Percentiles rank a stretch among this genome's conserved stretches.
These are phyloP conservation scores for Zygosaccharomyces gambellarensis DNA, from an alignment of 805 yeast genomes.

Conservation along the genomic window DNA sequence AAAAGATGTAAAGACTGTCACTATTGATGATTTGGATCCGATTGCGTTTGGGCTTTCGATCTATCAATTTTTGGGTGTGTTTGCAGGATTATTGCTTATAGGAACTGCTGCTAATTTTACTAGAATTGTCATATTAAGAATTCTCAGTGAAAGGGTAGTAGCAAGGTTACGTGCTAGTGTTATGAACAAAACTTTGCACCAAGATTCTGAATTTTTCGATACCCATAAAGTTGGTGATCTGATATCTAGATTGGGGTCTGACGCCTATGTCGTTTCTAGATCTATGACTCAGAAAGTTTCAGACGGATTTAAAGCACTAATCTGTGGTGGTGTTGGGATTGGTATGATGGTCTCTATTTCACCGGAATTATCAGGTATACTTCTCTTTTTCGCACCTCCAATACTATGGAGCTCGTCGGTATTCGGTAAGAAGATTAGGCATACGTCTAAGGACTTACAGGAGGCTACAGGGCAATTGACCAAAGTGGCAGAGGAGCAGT, in stretches of 20 bases:
- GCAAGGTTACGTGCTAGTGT: slow-evolving; percentile 76
- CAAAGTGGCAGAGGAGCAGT: slow-evolving; percentile 87
- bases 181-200: slow-evolving; percentile 71
- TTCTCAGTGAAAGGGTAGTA: slow-evolving; percentile 81
- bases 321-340: slow-evolving; percentile 80
- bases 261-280: slow-evolving; percentile 82
- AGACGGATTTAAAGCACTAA: slow-evolving; percentile 80
- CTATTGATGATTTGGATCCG: slow-evolving; percentile 30
- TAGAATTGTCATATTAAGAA: slow-evolving; percentile 46
- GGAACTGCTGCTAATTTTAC: slow-evolving; percentile 74
- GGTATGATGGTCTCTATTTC: slow-evolving; percentile 89
- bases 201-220: slow-evolving; percentile 91
- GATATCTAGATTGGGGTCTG: slow-evolving; percentile 83
- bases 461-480: slow-evolving; percentile 83
- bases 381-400: slow-evolving; percentile 78
- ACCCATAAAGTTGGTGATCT: slow-evolving; percentile 92
- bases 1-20: slow-evolving; percentile 23
- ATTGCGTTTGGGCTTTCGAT: slow-evolving; percentile 48
- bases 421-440: slow-evolving; percentile 77
- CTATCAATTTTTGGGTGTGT: slow-evolving; percentile 53
- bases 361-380: slow-evolving; percentile 70
- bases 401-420: slow-evolving; percentile 69
- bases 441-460: slow-evolving; percentile 72
- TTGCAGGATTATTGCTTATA: slow-evolving; percentile 53
- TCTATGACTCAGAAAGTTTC: slow-evolving; percentile 87